Evolutionary conservation across 345 rosid genomes (phyloP), one percentile per base, ranked within the genome.

Genomic region (Iberis pinnata): DNA sequence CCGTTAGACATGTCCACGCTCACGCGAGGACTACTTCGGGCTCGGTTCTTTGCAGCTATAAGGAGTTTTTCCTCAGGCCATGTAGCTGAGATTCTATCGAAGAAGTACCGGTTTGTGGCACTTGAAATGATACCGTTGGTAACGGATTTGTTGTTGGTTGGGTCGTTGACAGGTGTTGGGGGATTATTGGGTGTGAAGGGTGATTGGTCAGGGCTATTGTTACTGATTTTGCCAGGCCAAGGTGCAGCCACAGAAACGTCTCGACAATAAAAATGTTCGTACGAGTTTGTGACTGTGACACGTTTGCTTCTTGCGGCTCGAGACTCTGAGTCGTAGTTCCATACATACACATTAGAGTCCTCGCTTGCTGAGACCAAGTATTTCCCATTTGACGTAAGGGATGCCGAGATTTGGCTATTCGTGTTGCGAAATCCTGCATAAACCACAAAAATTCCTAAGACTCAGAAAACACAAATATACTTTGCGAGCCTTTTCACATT

Each of bases 291-390:
- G 5, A 80, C 75, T 1, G 83, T 59, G n/a, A n/a, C 40, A 81
- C 81, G 52, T 76, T 78, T n/a, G n/a, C 33, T 29, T 29, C 73
- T 90, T 90, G 64, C 43, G 43, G 61, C 51, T 70, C 87, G 77
- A 44, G 93, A 92, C 69, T 76, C 81, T 26, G 82, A 19, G 73
- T 85, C 95, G 44, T 92, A 80, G 69, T 83, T 92, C 97, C 96
- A 92, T 39, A 92, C 70, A 54, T 85, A 92, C 14, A 92, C 96
- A 19, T 78, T 72, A n/a, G 98, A 92, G 70, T 88, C 96, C 74
- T 92, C 96, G 53, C 98, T 88, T 12, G 98, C 98, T 51, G 96
- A 73, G 27, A 92, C 80, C 7, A 92, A 80, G 32, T 81, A 83
- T 73, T 81, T 88, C 58, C 96, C 93, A 19, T 85, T 78, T 13